Conservation (phyloP, 257 asterid genomes). For the Solanum etuberosum region DNA sequence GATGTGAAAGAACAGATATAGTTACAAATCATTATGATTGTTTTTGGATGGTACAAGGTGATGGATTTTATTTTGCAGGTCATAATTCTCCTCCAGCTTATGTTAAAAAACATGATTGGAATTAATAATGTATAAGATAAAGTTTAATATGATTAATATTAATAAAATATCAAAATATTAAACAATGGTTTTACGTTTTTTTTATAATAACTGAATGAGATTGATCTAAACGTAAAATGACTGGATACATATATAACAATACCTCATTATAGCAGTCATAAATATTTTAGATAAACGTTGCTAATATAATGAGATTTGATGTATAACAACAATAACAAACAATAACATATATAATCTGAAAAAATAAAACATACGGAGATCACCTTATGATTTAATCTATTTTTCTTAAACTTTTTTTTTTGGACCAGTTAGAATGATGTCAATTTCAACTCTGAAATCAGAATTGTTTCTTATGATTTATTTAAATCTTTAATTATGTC, state of each 20-base stretch:
- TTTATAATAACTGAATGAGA: neutral
- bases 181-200: no score
- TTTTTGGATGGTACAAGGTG: neutral
- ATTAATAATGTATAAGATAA: neutral
- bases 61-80: neutral
- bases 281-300: fast-evolving
- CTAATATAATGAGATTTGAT: neutral
- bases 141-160: neutral
- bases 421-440: neutral
- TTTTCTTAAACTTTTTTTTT: neutral
- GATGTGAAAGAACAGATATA: neutral
- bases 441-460: neutral
- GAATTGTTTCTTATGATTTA: neutral
- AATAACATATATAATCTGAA: neutral
- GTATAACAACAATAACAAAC: neutral
- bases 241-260: no score
- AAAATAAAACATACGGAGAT: neutral
- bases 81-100: neutral
- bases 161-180: neutral
- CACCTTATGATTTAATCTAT: neutral
- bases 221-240: neutral
- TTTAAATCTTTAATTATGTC: neutral
- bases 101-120: neutral
- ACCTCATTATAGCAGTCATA: neutral
- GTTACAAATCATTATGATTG: neutral